phyloP scores from a whole-genome alignment of 495 filamentous ascomycete genomes.

The Xylaria palmicola region DNA sequence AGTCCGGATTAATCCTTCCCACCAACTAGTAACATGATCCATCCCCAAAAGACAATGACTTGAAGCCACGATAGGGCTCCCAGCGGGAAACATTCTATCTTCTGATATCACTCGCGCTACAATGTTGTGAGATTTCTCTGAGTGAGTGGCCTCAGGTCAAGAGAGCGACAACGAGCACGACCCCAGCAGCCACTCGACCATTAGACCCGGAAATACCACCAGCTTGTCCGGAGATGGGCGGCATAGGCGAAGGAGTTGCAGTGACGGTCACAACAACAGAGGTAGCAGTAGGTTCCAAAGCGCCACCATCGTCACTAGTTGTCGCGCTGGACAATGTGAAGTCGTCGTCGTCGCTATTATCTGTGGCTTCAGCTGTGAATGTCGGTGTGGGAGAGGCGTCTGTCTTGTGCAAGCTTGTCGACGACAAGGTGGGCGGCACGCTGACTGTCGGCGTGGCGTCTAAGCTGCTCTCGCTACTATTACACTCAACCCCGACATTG shows the following conservation, averaged over 20 bases:
- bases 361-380: not conserved
- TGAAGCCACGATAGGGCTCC: no score
- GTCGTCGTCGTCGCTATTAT: not conserved
- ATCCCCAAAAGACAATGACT: no score
- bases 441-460: constrained; percentile 17
- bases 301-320: not conserved
- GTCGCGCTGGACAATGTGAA: not conserved
- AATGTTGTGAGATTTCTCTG: no score
- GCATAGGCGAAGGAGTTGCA: not conserved
- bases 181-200: not conserved
- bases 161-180: not conserved
- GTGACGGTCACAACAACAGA: not conserved
- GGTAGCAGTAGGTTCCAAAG: not conserved
- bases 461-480: constrained; percentile 8
- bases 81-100: no score
- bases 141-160: no score
- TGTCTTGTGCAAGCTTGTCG: not conserved
- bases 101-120: no score
- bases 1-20: no score
- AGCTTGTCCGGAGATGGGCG: not conserved
- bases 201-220: not conserved
- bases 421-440: not conserved
- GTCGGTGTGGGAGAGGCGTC: not conserved
- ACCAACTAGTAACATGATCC: no score
- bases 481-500: constrained; percentile 17